These are phyloP conservation scores for Oxytropis ochrocephala DNA, from an alignment of 306 rosid species.

Conservation along the genomic window DNA sequence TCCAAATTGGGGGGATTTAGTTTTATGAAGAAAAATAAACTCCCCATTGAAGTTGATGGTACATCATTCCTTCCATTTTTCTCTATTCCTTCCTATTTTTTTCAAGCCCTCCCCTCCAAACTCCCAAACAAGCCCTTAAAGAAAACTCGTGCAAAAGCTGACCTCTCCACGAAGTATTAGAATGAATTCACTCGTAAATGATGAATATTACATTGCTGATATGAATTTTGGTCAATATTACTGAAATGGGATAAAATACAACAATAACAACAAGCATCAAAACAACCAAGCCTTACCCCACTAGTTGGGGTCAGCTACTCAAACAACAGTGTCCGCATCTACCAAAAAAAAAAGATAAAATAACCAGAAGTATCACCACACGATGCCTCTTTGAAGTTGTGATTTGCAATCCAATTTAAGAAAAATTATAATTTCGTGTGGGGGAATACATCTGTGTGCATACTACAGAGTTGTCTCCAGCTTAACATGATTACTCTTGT, in stretches of 20 bases:
- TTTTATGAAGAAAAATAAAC: too few relatives aligned
- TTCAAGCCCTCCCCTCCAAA: too few relatives aligned
- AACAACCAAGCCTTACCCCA: not conserved
- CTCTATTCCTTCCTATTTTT: too few relatives aligned
- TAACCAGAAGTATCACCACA: not conserved
- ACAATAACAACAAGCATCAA: not conserved
- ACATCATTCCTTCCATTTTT: too few relatives aligned
- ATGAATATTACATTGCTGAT: not conserved
- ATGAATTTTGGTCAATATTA: not conserved
- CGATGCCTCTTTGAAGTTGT: not conserved
- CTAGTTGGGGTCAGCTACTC: not conserved
- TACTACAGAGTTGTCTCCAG: not conserved
- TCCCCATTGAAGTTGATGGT: too few relatives aligned
- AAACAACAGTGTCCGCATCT: not conserved
- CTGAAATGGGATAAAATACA: not conserved
- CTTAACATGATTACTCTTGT: not conserved
- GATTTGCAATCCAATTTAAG: not conserved
- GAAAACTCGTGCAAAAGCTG: not conserved
- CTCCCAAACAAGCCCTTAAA: not conserved
- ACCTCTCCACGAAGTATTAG: not conserved
- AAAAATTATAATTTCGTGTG: not conserved
- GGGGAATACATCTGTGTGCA: not conserved
- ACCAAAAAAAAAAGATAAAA: not conserved
- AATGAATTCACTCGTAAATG: slow-evolving; percentile 4
- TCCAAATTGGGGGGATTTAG: too few relatives aligned